A percentile compares a stretch with the other conserved stretches of the same genome.
These are phyloP conservation scores for Stentor coeruleus DNA, from an alignment of 73 alveolate species.

Conservation along the genomic window DNA sequence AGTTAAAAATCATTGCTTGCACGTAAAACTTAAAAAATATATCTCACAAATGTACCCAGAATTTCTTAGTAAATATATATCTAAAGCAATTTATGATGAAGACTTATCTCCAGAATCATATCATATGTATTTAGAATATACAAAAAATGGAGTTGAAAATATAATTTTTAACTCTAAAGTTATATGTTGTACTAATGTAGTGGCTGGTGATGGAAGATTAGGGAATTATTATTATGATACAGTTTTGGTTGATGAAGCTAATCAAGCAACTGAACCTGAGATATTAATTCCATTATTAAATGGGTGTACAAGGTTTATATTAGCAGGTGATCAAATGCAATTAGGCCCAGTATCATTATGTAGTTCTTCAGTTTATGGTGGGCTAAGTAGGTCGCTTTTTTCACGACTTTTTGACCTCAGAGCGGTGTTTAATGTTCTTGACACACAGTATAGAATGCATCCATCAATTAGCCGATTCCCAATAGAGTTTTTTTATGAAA, in stretches of 20 bases:
- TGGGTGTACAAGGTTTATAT: constrained; percentile 67
- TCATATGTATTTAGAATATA: not conserved
- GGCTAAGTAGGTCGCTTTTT: constrained; percentile 64
- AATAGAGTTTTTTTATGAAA: constrained; percentile 67
- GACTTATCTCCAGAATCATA: not conserved
- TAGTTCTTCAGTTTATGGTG: constrained; percentile 59
- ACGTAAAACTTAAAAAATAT: not conserved
- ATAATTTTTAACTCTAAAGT: not conserved
- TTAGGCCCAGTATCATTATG: constrained; percentile 83
- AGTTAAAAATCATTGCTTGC: not conserved
- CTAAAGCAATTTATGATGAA: not conserved
- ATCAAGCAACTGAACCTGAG: constrained; percentile 81
- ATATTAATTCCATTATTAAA: constrained; percentile 76
- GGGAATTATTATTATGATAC: too few relatives aligned
- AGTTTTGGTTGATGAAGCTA: constrained; percentile 85
- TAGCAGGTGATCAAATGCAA: constrained; percentile 92
- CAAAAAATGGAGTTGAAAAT: too few relatives aligned
- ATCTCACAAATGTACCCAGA: too few relatives aligned
- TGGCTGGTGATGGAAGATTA: not conserved
- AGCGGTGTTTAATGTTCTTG: constrained; percentile 66
- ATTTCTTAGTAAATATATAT: too few relatives aligned
- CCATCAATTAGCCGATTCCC: constrained; percentile 82
- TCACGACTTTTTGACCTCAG: constrained; percentile 75
- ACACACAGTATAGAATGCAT: constrained; percentile 96
- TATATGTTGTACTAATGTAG: not conserved